phyloP scores from a whole-genome alignment of 176 grass and related monocot species.

The Otatea glauca region DNA sequence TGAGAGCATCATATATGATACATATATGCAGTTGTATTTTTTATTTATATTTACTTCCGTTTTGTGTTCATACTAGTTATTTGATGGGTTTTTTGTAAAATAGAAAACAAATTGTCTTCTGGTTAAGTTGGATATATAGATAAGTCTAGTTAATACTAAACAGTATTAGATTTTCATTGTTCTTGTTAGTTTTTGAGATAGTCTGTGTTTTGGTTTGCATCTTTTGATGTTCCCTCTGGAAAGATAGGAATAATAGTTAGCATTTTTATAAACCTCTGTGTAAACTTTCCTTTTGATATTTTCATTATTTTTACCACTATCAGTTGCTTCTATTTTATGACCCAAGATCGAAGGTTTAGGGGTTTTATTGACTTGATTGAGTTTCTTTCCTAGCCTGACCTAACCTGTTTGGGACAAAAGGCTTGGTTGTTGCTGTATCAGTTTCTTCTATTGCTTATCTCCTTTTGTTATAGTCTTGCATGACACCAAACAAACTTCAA shows the following conservation, averaged over 20 bases:
- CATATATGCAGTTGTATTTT: not conserved
- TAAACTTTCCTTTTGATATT: not conserved
- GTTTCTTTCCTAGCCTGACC: no score
- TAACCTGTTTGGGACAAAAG: no score
- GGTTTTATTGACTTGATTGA: no score
- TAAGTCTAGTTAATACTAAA: not conserved
- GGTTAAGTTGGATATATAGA: no score
- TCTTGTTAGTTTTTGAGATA: not conserved
- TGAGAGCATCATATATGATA: not conserved
- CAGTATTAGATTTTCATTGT: not conserved
- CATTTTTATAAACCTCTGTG: not conserved
- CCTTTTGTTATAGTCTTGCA: not conserved
- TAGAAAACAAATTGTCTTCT: not conserved
- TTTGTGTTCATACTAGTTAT: not conserved
- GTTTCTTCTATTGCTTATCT: not conserved
- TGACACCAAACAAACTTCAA: conserved; percentile 28
- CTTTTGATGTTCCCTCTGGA: conserved; percentile 9
- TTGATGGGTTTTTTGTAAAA: not conserved
- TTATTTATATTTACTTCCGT: not conserved
- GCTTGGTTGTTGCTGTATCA: no score
- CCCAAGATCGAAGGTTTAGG: no score
- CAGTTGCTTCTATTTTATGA: not conserved
- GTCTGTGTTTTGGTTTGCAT: not conserved
- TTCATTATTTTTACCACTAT: not conserved
- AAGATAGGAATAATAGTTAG: not conserved